These are phyloP conservation scores for Talaromyces sp. DNA, from an alignment of 2,329 filamentous ascomycete species.

Conservation along the genomic window DNA sequence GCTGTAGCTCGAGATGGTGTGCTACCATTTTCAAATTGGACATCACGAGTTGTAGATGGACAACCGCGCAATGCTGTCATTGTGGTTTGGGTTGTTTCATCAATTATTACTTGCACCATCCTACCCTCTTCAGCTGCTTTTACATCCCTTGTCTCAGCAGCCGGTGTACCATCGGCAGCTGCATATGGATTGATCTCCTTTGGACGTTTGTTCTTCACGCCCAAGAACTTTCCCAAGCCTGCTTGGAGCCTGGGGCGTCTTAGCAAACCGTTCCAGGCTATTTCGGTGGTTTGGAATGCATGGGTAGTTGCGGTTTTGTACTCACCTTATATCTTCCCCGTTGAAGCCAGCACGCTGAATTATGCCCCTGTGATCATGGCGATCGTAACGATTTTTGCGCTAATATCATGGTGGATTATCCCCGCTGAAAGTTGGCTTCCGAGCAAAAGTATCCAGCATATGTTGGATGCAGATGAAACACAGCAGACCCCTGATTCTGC, in stretches of 20 bases:
- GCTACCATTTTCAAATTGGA: conserved; percentile 57
- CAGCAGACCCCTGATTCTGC: too few relatives aligned
- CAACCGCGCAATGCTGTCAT: not conserved
- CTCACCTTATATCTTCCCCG: too few relatives aligned
- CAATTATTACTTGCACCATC: not conserved
- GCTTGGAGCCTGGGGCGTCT: conserved; percentile 43
- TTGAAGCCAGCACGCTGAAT: too few relatives aligned
- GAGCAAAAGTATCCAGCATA: too few relatives aligned
- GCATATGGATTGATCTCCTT: conserved; percentile 52
- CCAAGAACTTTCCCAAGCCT: too few relatives aligned
- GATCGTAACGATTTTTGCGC: too few relatives aligned
- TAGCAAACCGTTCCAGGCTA: conserved; percentile 48
- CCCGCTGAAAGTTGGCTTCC: too few relatives aligned
- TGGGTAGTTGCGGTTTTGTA: conserved; percentile 41
- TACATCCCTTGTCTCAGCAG: conserved; percentile 18
- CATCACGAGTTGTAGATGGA: conserved; percentile 36
- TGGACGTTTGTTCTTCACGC: conserved; percentile 47
- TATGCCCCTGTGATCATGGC: too few relatives aligned
- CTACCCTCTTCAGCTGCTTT: not conserved
- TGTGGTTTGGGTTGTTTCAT: not conserved
- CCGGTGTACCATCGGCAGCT: conserved; percentile 51
- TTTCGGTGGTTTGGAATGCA: conserved; percentile 48
- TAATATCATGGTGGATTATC: too few relatives aligned
- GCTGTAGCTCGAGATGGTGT: conserved; percentile 61
- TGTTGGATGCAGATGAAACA: too few relatives aligned